phyloP scores from a whole-genome alignment of 306 rosid species.

The Luffa aegyptiaca region DNA sequence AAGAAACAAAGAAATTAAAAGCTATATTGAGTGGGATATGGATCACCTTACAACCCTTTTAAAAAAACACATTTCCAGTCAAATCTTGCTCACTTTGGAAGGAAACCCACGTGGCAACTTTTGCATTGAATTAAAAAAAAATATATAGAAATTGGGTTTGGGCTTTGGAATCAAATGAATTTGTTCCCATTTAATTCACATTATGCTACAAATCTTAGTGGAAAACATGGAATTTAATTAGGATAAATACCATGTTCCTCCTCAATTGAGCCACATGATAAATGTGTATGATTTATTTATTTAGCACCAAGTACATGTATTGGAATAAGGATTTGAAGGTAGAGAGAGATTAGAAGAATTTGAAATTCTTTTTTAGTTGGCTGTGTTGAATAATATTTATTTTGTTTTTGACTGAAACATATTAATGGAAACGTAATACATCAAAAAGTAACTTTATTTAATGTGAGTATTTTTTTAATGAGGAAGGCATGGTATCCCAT shows the following conservation, averaged over 20 bases:
- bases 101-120: neutral
- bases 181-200: neutral
- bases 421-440: neutral
- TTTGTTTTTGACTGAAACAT: neutral
- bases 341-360: neutral
- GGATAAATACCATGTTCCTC: neutral
- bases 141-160: neutral
- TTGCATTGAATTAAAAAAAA: neutral
- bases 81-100: neutral
- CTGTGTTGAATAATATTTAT: neutral
- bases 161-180: neutral
- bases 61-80: neutral
- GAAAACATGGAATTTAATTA: neutral
- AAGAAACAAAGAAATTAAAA: neutral
- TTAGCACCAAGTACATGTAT: neutral
- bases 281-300: neutral
- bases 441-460: neutral
- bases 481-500: neutral
- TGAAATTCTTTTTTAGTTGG: neutral
- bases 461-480: neutral
- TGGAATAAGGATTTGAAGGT: neutral
- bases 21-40: slow-evolving; percentile 3
- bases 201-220: neutral
- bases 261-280: neutral
- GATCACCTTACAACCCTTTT: neutral